phyloP scores from a whole-genome alignment of 164 flowering plant genomes.

The Dillenia turbinata region DNA sequence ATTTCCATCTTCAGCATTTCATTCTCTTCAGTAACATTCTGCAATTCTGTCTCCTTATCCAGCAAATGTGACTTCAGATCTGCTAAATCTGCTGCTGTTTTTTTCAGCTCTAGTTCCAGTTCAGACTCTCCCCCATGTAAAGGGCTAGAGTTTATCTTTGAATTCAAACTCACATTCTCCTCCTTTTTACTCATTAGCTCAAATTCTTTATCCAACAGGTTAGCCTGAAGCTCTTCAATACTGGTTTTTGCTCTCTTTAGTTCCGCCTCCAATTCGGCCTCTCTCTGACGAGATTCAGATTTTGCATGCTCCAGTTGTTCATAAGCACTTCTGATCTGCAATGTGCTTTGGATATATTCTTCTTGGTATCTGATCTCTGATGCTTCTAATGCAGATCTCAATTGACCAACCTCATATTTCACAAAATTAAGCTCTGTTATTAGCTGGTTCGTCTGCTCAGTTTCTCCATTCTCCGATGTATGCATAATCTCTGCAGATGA shows the following conservation, averaged over 20 bases:
- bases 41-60: constrained; percentile 74
- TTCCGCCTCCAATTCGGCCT: constrained; percentile 49
- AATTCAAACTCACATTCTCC: constrained; percentile 59
- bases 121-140: constrained; percentile 26
- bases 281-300: constrained; percentile 27
- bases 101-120: constrained; percentile 39
- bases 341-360: constrained; percentile 36
- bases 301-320: constrained; percentile 46
- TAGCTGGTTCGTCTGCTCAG: constrained; percentile 22
- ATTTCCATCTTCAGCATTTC: constrained; percentile 49
- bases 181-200: constrained; percentile 60
- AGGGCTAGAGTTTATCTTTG: constrained; percentile 26
- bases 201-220: constrained; percentile 77
- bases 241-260: constrained; percentile 31
- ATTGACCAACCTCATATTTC: constrained; percentile 40
- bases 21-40: constrained; percentile 60
- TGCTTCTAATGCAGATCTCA: constrained; percentile 49
- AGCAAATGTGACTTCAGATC: constrained; percentile 50
- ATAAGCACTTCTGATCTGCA: constrained; percentile 42
- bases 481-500: constrained; percentile 9
- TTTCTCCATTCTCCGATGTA: constrained; percentile 10
- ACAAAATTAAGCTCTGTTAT: constrained; percentile 27
- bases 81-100: constrained; percentile 25
- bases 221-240: constrained; percentile 62
- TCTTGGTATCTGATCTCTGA: constrained; percentile 49